These are phyloP conservation scores for Termitomyces sp. DNA, from an alignment of 768 basidiomycete species.

Conservation along the genomic window DNA sequence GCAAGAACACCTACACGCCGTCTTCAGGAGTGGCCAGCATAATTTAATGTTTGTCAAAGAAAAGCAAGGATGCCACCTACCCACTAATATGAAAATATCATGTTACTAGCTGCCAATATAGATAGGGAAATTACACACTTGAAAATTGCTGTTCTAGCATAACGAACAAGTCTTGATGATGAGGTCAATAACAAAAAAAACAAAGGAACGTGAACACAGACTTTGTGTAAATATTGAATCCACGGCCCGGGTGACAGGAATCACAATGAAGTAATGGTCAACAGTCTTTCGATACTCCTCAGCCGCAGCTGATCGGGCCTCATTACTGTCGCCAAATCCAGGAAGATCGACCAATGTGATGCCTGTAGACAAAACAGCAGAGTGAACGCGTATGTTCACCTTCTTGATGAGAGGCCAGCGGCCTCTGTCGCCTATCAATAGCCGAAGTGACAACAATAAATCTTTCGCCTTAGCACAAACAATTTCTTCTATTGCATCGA, in stretches of 20 bases:
- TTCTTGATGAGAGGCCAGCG: constrained; percentile 5
- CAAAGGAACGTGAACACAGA: neutral
- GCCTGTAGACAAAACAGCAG: neutral
- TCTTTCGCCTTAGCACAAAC: neutral
- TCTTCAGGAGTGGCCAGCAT: neutral
- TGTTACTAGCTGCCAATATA: neutral
- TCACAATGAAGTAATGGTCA: constrained; percentile 1
- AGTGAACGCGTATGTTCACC: neutral
- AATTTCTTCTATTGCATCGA: neutral
- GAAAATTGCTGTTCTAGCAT: constrained; percentile 1
- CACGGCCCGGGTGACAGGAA: constrained; percentile 1
- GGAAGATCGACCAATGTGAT: constrained; percentile 2
- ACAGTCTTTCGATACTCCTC: constrained; percentile 1
- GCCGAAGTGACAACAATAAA: neutral
- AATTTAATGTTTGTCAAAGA: neutral
- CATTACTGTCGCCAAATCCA: constrained; percentile 1
- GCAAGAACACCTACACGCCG: neutral
- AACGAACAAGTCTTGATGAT: neutral
- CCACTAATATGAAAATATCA: neutral
- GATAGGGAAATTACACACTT: neutral
- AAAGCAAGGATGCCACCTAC: neutral
- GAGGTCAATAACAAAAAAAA: neutral
- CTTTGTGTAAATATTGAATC: neutral
- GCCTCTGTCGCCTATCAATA: neutral
- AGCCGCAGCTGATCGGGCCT: neutral